These are phyloP conservation scores for Poronia punctata DNA, from an alignment of 495 filamentous ascomycete genomes.

Conservation along the genomic window DNA sequence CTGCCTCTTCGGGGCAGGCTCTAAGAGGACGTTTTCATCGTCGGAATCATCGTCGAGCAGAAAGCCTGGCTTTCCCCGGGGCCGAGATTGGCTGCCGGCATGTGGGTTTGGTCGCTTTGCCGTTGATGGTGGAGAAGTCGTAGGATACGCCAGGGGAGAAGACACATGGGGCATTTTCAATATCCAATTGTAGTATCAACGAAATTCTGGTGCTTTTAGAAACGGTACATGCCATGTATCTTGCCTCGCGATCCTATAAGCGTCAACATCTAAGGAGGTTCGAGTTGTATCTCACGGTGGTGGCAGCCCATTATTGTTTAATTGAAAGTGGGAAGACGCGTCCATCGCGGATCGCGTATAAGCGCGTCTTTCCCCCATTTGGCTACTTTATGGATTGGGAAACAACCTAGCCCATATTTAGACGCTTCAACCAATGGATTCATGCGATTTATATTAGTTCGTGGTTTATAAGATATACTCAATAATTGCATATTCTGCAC, in stretches of 20 bases:
- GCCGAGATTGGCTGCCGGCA: constrained; percentile 28
- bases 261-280: neutral
- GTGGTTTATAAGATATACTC: no score
- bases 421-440: no score
- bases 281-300: no score
- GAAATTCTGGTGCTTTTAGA: neutral
- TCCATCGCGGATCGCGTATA: constrained; percentile 3
- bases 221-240: neutral
- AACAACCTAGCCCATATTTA: no score
- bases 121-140: constrained; percentile 43
- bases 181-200: no score
- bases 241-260: neutral
- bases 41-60: constrained; percentile 35
- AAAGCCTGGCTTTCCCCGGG: constrained; percentile 34
- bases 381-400: neutral
- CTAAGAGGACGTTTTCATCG: constrained; percentile 13
- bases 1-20: constrained; percentile 21
- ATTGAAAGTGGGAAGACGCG: constrained; percentile 7
- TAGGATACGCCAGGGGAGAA: constrained; percentile 53
- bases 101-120: constrained; percentile 42
- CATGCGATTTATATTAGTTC: no score
- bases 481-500: no score
- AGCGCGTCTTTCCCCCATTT: constrained; percentile 7
- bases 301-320: no score
- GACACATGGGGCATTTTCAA: constrained; percentile 56